These are phyloP conservation scores for Trichoderma breve DNA, from an alignment of 2,329 filamentous ascomycete genomes.

Conservation along the genomic window DNA sequence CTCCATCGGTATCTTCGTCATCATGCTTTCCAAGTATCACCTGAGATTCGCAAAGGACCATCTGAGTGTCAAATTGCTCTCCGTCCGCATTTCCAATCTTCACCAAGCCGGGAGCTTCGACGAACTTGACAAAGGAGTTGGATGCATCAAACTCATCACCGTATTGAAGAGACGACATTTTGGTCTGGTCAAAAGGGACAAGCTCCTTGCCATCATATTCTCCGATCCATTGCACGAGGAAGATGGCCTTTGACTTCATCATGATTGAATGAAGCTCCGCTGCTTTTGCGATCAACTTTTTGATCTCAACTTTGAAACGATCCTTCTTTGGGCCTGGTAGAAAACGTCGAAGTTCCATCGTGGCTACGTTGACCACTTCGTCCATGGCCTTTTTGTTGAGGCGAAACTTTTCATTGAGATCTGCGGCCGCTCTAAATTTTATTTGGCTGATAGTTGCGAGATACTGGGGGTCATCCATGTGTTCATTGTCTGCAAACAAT, in stretches of 20 bases:
- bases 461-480: no score
- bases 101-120: slow-evolving; percentile 14
- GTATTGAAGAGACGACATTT: not conserved
- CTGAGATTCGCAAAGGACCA: slow-evolving; percentile 10
- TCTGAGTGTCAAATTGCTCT: slow-evolving; percentile 6
- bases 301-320: not conserved
- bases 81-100: slow-evolving; percentile 24
- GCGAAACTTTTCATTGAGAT: no score
- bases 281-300: not conserved
- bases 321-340: not conserved
- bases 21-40: not conserved
- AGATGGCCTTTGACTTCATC: slow-evolving; percentile 19
- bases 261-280: not conserved
- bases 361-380: no score
- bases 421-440: no score
- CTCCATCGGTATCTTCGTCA: not conserved
- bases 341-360: no score
- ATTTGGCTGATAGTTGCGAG: no score
- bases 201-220: not conserved
- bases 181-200: not conserved
- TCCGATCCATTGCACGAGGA: not conserved
- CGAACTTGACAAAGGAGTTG: not conserved
- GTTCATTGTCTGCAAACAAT: no score
- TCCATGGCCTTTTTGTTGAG: no score
- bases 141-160: not conserved